A percentile compares a stretch with the other conserved stretches of the same genome.
phyloP scores from a whole-genome alignment of 208 protist species.

The Tritrichomonas foetus region DNA sequence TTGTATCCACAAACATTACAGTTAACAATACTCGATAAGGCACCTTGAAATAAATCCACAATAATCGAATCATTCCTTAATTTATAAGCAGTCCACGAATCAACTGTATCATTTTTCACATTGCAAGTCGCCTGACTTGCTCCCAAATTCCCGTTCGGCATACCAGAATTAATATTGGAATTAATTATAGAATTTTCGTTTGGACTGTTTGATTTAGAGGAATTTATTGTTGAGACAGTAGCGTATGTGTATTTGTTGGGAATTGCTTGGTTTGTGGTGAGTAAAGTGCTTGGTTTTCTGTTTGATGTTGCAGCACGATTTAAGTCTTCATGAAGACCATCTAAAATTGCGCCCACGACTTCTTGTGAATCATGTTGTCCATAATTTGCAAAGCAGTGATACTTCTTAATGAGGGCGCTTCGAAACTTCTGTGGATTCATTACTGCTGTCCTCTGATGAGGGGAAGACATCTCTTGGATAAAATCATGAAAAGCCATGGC shows the following conservation, averaged over 20 bases:
- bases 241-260: not conserved
- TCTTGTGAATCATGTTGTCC: conserved; percentile 56
- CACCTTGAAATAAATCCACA: not conserved
- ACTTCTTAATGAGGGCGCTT: not conserved
- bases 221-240: not conserved
- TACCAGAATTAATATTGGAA: no score
- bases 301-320: conserved; percentile 55
- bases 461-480: not conserved
- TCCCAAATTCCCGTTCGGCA: no score
- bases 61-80: conserved; percentile 18
- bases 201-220: no score
- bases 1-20: not conserved
- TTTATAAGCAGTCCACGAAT: not conserved
- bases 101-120: not conserved
- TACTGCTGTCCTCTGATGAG: no score
- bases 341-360: conserved; percentile 67
- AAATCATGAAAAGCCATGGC: not conserved
- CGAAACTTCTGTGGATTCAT: not conserved
- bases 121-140: no score
- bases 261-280: no score
- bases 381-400: not conserved
- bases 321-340: conserved; percentile 75
- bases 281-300: no score
- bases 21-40: not conserved
- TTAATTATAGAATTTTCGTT: no score